These are phyloP conservation scores for Penicillium digitatum DNA, from an alignment of 2,329 filamentous ascomycete species.

Conservation along the genomic window DNA sequence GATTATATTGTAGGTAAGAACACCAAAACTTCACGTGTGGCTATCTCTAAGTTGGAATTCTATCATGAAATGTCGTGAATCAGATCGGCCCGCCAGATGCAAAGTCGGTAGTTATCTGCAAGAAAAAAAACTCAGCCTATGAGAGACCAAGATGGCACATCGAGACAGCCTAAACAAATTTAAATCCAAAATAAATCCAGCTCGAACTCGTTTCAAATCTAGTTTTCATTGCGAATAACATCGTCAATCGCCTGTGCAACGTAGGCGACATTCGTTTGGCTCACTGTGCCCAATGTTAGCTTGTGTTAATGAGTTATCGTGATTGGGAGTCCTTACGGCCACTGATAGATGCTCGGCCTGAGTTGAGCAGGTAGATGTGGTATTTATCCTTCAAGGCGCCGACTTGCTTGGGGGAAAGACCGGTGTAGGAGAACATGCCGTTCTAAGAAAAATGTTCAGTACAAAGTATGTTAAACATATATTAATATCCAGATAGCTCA, in stretches of 20 bases:
- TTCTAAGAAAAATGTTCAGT: conserved; percentile 25
- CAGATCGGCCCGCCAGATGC: conserved; percentile 14
- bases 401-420: conserved; percentile 46
- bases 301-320: neutral
- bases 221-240: conserved; percentile 36
- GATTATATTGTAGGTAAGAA: neutral
- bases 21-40: neutral
- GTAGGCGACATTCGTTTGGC: conserved; percentile 39
- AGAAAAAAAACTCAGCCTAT: neutral
- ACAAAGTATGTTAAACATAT: neutral
- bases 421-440: conserved; percentile 88
- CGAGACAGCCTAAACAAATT: conserved; percentile 1
- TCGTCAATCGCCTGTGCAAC: conserved; percentile 39
- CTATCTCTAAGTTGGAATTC: conserved; percentile 12
- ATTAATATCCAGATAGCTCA: conserved; percentile 36
- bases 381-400: conserved; percentile 40
- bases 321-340: conserved; percentile 30
- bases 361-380: conserved; percentile 44
- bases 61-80: conserved; percentile 25
- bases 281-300: conserved; percentile 29
- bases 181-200: neutral
- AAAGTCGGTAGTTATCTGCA: conserved; percentile 5
- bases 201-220: conserved; percentile 1
- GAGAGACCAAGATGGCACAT: neutral
- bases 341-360: conserved; percentile 40